Evolutionary conservation across 805 yeast species (phyloP), one percentile per base, ranked within the genome.

Genomic region (Komagataella ulmi): DNA sequence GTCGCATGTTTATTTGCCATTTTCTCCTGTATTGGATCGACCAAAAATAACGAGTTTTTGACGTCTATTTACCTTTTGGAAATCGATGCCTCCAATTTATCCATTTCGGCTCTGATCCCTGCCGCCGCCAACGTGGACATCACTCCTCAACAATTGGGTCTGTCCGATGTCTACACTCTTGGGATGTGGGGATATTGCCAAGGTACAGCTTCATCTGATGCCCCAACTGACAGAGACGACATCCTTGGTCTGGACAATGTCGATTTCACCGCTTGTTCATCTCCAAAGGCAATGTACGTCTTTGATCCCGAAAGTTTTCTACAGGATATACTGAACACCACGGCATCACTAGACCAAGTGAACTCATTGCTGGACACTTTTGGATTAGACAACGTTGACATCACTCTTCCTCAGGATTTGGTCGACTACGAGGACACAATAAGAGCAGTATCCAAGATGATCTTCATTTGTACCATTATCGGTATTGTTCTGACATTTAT

Each of bases 111-210:
- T n/a, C 51, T 63, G 3, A 24, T 58, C 10, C 55, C 54, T 14
- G 48, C 49, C n/a, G 46, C 61, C 19, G 19, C 59, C 1, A 23
- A 48, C 5, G 36, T 49, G 30, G 43, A 44, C 46, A 47, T 54
- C 7, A 45, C 55, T 19, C 53, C 57, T 18, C 24, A 58, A n/a
- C 59, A 55, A 4, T 55, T 71, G 2, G 76, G 76, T 2, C 57
- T 80, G 7, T 62, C 76, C 3, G 74, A 73, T 46, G 67, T 75
- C 24, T 77, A 77, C 56, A 71, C 76, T 14, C 66, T 80, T 40
- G 85, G 87, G 44, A 65, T 79, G 57, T 82, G 84, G 77, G 83
- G 84, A 21, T 81, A 79, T 65, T 83, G 89, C 63, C 50, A 51
- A 21, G 50, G 47, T 24, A 48, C 51, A 3, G 45, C 53, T 17